Evolutionary conservation across 352 stramenopile species (phyloP).

Genomic region (Thalassiosira livingstoniorum): DNA sequence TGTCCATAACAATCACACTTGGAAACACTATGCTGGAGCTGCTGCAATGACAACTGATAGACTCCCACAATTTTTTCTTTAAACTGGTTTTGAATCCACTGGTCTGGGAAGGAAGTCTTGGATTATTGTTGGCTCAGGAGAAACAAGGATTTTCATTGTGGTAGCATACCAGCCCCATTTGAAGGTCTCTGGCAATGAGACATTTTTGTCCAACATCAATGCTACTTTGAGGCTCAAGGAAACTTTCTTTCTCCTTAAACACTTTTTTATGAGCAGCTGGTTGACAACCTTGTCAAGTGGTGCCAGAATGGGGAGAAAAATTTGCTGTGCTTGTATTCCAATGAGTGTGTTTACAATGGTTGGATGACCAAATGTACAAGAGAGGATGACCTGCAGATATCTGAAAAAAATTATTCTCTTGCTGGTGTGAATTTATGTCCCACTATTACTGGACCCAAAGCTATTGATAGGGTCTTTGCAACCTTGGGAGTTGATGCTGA

Average conservation of each 20-base stretch:
- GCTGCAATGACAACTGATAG: constrained; percentile 11
- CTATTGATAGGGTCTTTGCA: constrained; percentile 7
- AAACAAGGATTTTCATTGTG: not conserved
- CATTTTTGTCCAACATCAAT: constrained; percentile 26
- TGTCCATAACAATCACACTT: not conserved
- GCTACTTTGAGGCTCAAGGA: constrained; percentile 15
- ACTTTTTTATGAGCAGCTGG: constrained; percentile 12
- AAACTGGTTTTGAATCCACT: not conserved
- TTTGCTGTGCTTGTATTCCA: not conserved
- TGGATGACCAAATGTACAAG: not conserved
- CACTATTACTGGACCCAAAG: not conserved
- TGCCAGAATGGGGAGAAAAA: not conserved
- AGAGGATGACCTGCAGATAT: not conserved
- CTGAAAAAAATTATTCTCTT: not conserved
- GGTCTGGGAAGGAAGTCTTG: constrained; percentile 22
- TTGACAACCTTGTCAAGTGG: constrained; percentile 2
- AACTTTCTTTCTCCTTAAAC: constrained; percentile 1
- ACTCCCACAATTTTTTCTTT: not conserved
- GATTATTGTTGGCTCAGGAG: constrained; percentile 1
- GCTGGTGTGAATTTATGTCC: not conserved
- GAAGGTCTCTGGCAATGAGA: not conserved
- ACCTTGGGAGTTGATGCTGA: too few relatives aligned
- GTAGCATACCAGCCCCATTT: constrained; percentile 14
- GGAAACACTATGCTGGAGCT: constrained; percentile 20
- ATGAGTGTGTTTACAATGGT: constrained; percentile 21